Conservation (phyloP, 129 eudicot species). For the Lonicera japonica region DNA sequence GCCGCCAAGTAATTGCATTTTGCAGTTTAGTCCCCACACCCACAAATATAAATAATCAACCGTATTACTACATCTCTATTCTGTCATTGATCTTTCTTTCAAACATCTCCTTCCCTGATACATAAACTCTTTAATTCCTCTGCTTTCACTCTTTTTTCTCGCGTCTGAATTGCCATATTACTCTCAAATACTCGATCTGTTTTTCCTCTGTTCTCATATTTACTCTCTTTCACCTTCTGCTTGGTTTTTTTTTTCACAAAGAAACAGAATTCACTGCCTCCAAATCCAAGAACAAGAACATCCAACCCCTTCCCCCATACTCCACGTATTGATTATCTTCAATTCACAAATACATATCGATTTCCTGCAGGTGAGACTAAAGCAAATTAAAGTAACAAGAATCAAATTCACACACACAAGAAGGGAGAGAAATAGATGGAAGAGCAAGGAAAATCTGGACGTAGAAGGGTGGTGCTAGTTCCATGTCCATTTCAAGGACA, state of each 20-base stretch:
- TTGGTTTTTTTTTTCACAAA: neutral
- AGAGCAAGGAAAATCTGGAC: neutral
- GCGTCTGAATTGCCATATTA: neutral
- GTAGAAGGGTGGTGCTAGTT: conserved; percentile 17
- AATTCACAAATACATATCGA: too few relatives aligned
- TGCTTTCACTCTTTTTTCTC: too few relatives aligned
- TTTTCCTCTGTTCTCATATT: neutral
- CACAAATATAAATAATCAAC: too few relatives aligned
- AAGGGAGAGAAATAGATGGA: conserved; percentile 7
- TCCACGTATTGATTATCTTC: too few relatives aligned
- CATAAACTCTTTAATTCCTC: too few relatives aligned
- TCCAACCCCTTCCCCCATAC: conserved; percentile 1
- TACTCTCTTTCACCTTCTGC: too few relatives aligned
- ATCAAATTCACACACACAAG: too few relatives aligned
- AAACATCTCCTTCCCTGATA: neutral
- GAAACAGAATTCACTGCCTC: neutral
- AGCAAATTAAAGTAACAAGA: too few relatives aligned
- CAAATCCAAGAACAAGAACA: neutral
- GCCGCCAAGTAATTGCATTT: neutral
- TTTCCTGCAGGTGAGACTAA: too few relatives aligned
- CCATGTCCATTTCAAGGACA: conserved; percentile 23
- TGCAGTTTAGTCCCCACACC: neutral
- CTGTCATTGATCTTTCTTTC: neutral
- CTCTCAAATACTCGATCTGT: neutral
- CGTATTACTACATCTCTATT: too few relatives aligned